phyloP scores from a whole-genome alignment of 495 filamentous ascomycete species.

The Podospora bellae-mahoneyi region DNA sequence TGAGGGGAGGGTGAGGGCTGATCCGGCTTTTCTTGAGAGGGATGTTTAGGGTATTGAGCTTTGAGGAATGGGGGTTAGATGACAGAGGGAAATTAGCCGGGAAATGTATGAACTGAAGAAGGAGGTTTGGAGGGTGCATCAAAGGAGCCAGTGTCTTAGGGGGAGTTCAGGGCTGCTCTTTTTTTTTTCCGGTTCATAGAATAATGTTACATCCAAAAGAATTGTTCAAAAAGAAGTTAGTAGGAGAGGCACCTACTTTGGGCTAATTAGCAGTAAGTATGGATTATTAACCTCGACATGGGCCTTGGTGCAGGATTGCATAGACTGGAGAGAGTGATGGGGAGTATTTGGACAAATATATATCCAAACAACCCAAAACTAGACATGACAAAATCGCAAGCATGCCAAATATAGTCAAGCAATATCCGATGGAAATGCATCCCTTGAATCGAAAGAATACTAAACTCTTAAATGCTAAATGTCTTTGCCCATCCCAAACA shows the following conservation, averaged over 20 bases:
- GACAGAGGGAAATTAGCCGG: not conserved
- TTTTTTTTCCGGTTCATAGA: not conserved
- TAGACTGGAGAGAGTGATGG: not conserved
- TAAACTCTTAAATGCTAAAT: not conserved
- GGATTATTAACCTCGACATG: not conserved
- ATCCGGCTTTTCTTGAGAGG: slow-evolving; percentile 87
- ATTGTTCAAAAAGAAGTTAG: not conserved
- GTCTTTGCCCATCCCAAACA: not conserved
- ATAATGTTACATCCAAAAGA: not conserved
- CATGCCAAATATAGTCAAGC: too few relatives aligned
- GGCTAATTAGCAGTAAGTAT: not conserved
- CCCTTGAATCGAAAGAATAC: not conserved
- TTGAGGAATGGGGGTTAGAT: not conserved
- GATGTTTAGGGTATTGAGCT: slow-evolving; percentile 46
- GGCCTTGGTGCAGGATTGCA: not conserved
- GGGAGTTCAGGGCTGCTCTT: not conserved
- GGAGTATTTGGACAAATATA: not conserved
- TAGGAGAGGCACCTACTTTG: not conserved
- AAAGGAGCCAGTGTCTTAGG: not conserved
- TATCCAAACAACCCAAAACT: not conserved
- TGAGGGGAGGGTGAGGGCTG: slow-evolving; percentile 77
- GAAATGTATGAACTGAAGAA: too few relatives aligned
- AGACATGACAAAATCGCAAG: not conserved
- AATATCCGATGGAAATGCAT: not conserved
- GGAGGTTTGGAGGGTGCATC: not conserved